These are phyloP conservation scores for Cladophialophora immunda DNA, from an alignment of 2,329 filamentous ascomycete genomes.

Conservation along the genomic window DNA sequence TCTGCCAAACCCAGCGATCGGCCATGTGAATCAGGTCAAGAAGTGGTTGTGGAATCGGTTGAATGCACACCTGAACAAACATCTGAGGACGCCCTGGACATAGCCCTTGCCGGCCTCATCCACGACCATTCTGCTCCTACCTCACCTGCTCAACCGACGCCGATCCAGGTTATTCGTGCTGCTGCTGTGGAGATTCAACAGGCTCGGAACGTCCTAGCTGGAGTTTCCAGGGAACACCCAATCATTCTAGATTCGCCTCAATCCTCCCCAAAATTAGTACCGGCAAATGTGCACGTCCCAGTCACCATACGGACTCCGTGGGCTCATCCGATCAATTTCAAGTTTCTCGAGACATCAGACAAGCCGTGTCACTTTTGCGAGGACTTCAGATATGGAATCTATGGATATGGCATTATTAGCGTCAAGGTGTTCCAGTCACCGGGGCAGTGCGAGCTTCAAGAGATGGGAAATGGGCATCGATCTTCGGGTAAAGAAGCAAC, in stretches of 20 bases:
- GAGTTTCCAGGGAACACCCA: conserved; percentile 20
- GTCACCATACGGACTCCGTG: conserved; percentile 34
- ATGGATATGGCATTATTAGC: conserved; percentile 31
- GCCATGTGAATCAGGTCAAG: conserved; percentile 15
- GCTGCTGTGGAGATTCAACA: neutral
- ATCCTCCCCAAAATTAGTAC: conserved; percentile 11
- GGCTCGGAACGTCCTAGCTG: conserved; percentile 1
- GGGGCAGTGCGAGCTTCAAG: conserved; percentile 26
- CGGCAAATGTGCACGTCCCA: conserved; percentile 3
- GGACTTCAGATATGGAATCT: conserved; percentile 39
- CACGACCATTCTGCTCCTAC: neutral
- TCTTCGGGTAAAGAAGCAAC: conserved; percentile 30
- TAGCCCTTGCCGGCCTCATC: neutral
- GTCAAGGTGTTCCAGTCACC: conserved; percentile 29
- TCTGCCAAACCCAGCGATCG: neutral
- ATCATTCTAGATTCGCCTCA: conserved; percentile 26
- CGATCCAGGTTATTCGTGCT: neutral
- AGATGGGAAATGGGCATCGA: conserved; percentile 33
- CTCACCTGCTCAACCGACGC: conserved; percentile 4
- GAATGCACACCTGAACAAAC: neutral
- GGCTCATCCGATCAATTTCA: conserved; percentile 41
- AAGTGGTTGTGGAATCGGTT: conserved; percentile 9
- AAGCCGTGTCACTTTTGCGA: conserved; percentile 39
- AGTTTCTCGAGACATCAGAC: conserved; percentile 19
- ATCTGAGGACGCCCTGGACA: neutral